Conservation (phyloP, 176 grass and related monocot species). For the Panicum miliaceum region DNA sequence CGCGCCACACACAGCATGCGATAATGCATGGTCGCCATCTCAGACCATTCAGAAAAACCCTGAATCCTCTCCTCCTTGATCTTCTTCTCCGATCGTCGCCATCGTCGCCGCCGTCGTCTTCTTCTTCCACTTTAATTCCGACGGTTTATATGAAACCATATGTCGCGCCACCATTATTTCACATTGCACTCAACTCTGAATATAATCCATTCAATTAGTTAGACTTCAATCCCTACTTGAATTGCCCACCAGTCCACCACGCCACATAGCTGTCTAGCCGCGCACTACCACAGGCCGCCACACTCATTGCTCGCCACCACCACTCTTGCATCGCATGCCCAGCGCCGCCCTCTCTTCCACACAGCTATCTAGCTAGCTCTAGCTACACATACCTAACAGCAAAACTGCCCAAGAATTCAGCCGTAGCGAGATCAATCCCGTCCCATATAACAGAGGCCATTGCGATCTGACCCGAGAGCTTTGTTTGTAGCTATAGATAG, state of each 20-base stretch:
- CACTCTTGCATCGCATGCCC: neutral
- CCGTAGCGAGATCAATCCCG: slow-evolving; percentile 2
- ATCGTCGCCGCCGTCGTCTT: neutral
- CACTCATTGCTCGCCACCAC: slow-evolving; percentile 43
- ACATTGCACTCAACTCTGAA: neutral
- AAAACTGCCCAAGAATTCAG: neutral
- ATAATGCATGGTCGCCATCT: slow-evolving; percentile 29
- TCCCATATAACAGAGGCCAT: neutral
- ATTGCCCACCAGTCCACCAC: slow-evolving; percentile 40
- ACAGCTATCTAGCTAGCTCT: neutral
- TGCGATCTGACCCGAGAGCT: neutral
- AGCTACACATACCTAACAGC: neutral
- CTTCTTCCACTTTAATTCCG: neutral
- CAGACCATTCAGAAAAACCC: neutral
- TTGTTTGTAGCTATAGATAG: neutral
- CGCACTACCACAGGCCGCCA: slow-evolving; percentile 37
- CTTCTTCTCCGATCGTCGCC: slow-evolving; percentile 7
- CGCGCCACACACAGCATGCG: slow-evolving; percentile 20
- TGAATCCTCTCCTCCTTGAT: neutral
- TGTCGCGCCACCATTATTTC: neutral
- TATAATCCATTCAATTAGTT: neutral
- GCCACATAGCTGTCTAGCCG: slow-evolving; percentile 17
- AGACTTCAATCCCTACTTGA: slow-evolving; percentile 20
- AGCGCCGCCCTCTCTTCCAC: neutral
- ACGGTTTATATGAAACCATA: slow-evolving; percentile 35